Evolutionary conservation across 2,329 filamentous ascomycete genomes (phyloP).

Genomic region (Fusarium anguioides): DNA sequence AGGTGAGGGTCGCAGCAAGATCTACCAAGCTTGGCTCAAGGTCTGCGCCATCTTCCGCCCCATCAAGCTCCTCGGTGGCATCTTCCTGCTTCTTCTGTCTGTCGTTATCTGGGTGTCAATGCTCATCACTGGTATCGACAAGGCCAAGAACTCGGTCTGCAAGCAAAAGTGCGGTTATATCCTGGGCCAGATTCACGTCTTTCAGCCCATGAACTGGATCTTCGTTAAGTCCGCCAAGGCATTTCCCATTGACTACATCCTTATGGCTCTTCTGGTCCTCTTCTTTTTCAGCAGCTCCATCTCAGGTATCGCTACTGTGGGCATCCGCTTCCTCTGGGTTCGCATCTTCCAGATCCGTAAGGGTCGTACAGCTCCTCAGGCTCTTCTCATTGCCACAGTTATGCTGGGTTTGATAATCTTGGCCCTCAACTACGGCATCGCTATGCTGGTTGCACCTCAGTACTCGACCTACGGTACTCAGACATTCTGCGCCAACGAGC

Average conservation of each 20-base stretch:
- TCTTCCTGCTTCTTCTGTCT: constrained; percentile 79
- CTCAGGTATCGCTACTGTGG: constrained; percentile 84
- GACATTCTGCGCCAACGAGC: constrained; percentile 85
- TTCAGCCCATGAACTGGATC: constrained; percentile 94
- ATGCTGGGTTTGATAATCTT: constrained; percentile 90
- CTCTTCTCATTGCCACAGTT: constrained; percentile 88
- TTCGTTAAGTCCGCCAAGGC: constrained; percentile 78
- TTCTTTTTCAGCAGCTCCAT: constrained; percentile 92
- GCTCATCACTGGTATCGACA: constrained; percentile 95
- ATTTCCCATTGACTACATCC: constrained; percentile 91
- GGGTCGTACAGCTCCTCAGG: constrained; percentile 90
- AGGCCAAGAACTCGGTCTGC: constrained; percentile 94
- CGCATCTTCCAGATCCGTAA: constrained; percentile 91
- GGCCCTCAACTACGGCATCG: constrained; percentile 91
- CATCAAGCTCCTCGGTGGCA: constrained; percentile 85
- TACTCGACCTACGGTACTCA: constrained; percentile 96
- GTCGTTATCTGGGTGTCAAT: constrained; percentile 88
- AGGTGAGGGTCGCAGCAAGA: constrained; percentile 78
- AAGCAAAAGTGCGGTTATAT: constrained; percentile 93
- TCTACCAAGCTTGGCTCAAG: constrained; percentile 83
- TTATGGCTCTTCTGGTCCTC: constrained; percentile 86
- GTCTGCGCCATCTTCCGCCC: constrained; percentile 85
- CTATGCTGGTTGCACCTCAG: constrained; percentile 94
- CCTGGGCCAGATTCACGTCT: constrained; percentile 85
- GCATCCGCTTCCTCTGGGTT: constrained; percentile 97